phyloP scores from a whole-genome alignment of 2,329 filamentous ascomycete species.

The Coleophoma cylindrospora region DNA sequence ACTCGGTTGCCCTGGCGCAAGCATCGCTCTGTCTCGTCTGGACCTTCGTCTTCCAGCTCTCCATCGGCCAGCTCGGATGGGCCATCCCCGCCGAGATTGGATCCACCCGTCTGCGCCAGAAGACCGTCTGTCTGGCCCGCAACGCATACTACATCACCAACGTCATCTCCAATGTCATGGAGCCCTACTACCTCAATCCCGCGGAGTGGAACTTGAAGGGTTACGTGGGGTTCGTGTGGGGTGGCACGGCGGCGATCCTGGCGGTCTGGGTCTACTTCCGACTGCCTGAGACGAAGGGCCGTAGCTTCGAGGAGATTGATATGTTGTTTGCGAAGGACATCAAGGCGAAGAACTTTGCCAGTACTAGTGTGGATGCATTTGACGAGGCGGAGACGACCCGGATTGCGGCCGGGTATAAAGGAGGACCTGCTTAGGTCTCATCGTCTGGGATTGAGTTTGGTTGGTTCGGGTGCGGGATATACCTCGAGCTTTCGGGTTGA shows the following conservation, averaged over 20 bases:
- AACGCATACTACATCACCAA: conserved; percentile 27
- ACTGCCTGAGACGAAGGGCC: conserved; percentile 35
- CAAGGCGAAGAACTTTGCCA: conserved; percentile 22
- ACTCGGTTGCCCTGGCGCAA: conserved; percentile 10
- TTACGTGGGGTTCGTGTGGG: conserved; percentile 38
- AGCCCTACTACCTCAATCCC: conserved; percentile 38
- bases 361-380: conserved; percentile 1
- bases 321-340: conserved; percentile 32
- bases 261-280: conserved; percentile 32
- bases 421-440: too few species aligned
- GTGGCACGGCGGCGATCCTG: conserved; percentile 30
- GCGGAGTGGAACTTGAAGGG: conserved; percentile 41
- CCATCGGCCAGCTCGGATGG: conserved; percentile 32
- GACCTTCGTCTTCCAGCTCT: conserved; percentile 26
- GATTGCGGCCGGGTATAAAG: not conserved
- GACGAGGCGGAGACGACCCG: not conserved
- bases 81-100: conserved; percentile 28
- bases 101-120: conserved; percentile 28
- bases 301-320: conserved; percentile 40
- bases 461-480: too few species aligned
- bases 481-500: too few species aligned
- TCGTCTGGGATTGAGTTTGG: too few species aligned
- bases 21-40: conserved; percentile 23
- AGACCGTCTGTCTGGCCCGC: conserved; percentile 21
- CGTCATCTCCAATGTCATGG: conserved; percentile 25